Evolutionary conservation across 2,329 filamentous ascomycete genomes (phyloP), one percentile per base, ranked within the genome.

Genomic region (Fusarium begoniae): DNA sequence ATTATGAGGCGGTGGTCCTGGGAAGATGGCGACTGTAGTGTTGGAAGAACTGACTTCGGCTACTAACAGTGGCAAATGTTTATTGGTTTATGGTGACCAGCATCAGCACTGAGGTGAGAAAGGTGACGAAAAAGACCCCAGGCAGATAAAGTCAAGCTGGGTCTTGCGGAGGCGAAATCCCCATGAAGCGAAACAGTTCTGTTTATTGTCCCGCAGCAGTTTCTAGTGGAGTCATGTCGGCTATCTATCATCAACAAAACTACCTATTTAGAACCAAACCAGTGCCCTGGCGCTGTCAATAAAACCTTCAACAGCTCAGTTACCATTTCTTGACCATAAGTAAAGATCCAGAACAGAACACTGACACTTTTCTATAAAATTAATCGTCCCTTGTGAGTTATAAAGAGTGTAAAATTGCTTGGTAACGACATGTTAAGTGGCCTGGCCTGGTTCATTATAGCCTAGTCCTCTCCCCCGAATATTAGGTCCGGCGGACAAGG

Each of bases 1-100:
- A 59, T 53, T 32, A 57, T 43, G 28, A 72, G 45, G 56, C 45
- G 59, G 59, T 48, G 59, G 38, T 47, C 48, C 50, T 64, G 22
- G 63, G 14, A 54, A 69, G 57, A 47, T 37, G 55, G 53, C 38
- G 68, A 54, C 45, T 43, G 59, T 75, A 45, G 61, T 22, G 61
- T 64, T 32, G 56, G 59, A 64, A 57, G 58, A 43, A 35, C 28
- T 63, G 59, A 30, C 53, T 55, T 56, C 40, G 47, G 30, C 59
- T 54, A 45, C 56, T 48, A 45, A 41, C 24, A 69, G 51, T 51
- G 59, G 32, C 68, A 24, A 37, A 63, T 53, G 37, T 50, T 40
- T 24, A 75, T 75, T 75, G 73, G 73, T 54, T 75, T n/a, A 37
- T 75, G 62, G 43, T 56, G 59, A 40, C 41, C 58, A 50, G 53